A percentile compares a stretch with the other conserved stretches of the same genome.
Evolutionary conservation across 2,329 filamentous ascomycete species (phyloP).

Genomic region (Aspergillus hortae): DNA sequence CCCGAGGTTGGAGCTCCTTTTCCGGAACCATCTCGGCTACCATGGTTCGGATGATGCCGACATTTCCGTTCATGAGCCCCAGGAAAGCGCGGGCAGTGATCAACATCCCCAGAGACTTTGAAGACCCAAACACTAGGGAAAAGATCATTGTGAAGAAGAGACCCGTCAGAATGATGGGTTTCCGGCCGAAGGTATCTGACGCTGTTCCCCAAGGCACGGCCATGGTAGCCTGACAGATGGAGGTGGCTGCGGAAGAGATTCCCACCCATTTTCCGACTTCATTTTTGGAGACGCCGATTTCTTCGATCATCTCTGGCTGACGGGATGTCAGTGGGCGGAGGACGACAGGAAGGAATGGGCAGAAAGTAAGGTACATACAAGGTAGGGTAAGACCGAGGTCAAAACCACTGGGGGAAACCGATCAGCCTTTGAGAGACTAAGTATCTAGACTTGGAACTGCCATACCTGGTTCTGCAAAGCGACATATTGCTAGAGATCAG

Average conservation of each 20-base stretch:
- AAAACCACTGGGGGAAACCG: constrained; percentile 43
- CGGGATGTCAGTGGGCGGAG: constrained; percentile 28
- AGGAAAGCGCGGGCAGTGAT: constrained; percentile 73
- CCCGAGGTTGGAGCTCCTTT: constrained; percentile 78
- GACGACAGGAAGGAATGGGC: constrained; percentile 7
- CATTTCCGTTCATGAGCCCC: constrained; percentile 83
- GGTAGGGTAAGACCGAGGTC: constrained; percentile 66
- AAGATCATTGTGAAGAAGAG: constrained; percentile 76
- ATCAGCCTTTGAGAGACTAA: background rate
- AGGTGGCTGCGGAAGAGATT: constrained; percentile 68
- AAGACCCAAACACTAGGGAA: constrained; percentile 80
- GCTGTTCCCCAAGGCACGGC: constrained; percentile 72
- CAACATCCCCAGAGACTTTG: constrained; percentile 73
- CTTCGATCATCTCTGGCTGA: constrained; percentile 77
- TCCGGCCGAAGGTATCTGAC: constrained; percentile 76
- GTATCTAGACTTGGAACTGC: constrained; percentile 2
- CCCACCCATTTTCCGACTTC: constrained; percentile 80
- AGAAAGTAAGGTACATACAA: constrained; percentile 32
- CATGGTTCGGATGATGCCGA: constrained; percentile 88
- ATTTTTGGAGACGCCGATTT: constrained; percentile 64
- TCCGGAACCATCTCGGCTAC: constrained; percentile 91
- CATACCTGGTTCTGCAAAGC: constrained; percentile 67
- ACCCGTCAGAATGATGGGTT: constrained; percentile 72
- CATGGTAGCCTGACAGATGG: constrained; percentile 66
- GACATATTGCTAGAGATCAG: constrained; percentile 60